These are phyloP conservation scores for Basidiobolus meristosporus DNA, from an alignment of 371 early-diverging fungal genomes.

Conservation along the genomic window DNA sequence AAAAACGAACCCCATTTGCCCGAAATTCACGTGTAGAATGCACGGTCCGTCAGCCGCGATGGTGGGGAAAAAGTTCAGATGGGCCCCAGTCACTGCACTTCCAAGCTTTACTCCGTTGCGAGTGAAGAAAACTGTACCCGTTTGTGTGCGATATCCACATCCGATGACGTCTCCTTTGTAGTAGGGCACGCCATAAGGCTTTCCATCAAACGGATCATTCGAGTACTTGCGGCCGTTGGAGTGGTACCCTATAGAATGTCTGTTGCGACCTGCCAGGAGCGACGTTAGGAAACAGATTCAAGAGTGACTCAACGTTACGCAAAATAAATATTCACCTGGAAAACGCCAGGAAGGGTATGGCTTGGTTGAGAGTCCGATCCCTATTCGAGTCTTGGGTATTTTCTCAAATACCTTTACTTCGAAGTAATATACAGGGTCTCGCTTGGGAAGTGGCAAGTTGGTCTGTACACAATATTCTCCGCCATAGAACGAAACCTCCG, in stretches of 20 bases:
- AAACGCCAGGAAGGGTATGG: constrained; percentile 44
- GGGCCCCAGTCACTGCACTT: constrained; percentile 24
- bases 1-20: constrained; percentile 38
- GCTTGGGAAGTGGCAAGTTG: constrained; percentile 59
- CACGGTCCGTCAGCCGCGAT: constrained; percentile 42
- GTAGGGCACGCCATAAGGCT: constrained; percentile 31
- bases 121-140: constrained; percentile 60
- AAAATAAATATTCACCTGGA: constrained; percentile 24
- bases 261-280: constrained; percentile 22
- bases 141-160: constrained; percentile 51
- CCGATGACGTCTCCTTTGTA: constrained; percentile 57
- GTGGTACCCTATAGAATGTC: constrained; percentile 50
- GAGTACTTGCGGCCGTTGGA: constrained; percentile 25
- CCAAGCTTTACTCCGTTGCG: constrained; percentile 47
- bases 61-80: constrained; percentile 36
- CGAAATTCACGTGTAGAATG: constrained; percentile 35
- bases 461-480: constrained; percentile 63
- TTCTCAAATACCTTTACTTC: constrained; percentile 54
- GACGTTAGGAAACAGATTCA: too few relatives aligned
- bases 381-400: constrained; percentile 25
- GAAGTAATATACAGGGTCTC: constrained; percentile 57
- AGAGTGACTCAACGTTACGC: neutral
- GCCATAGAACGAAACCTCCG: constrained; percentile 50
- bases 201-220: constrained; percentile 38
- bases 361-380: constrained; percentile 45